phyloP scores from a whole-genome alignment of 129 eudicot species.

The Smallanthus sonchifolius region DNA sequence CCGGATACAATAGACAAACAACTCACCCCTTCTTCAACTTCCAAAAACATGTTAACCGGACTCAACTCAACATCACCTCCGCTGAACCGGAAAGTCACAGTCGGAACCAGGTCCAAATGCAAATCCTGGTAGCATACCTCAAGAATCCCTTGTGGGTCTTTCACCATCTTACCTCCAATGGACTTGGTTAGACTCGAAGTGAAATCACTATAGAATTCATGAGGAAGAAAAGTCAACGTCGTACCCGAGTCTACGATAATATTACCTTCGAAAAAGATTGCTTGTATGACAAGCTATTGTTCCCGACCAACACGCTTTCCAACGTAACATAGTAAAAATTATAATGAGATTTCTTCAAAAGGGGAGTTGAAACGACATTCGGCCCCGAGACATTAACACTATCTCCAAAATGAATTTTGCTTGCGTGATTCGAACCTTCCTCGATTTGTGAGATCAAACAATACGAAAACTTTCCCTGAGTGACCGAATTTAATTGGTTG shows the following conservation, averaged over 20 bases:
- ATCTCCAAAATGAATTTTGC: conserved; percentile 54
- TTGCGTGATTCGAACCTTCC: conserved; percentile 13
- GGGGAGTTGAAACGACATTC: conserved; percentile 53
- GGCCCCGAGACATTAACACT: conserved; percentile 35
- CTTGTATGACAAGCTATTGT: neutral
- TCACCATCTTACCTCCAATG: neutral
- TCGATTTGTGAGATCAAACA: conserved; percentile 39
- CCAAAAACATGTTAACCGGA: conserved; percentile 20
- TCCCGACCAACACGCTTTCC: conserved; percentile 41
- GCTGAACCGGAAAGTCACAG: conserved; percentile 23
- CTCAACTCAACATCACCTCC: conserved; percentile 39
- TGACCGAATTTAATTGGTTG: conserved; percentile 22
- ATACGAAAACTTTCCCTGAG: conserved; percentile 54
- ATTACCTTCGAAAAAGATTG: conserved; percentile 23
- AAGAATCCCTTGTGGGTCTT: neutral
- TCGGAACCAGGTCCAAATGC: neutral
- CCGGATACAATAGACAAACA: conserved; percentile 39
- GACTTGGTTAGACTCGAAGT: neutral
- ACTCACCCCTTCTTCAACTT: conserved; percentile 12
- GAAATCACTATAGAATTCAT: neutral
- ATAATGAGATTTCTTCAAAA: conserved; percentile 2
- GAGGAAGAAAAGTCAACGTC: neutral
- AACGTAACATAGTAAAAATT: conserved; percentile 51
- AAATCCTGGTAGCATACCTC: neutral
- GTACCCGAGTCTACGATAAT: neutral